phyloP scores from a whole-genome alignment of 2,329 filamentous ascomycete genomes.

The Penicillium sp. region DNA sequence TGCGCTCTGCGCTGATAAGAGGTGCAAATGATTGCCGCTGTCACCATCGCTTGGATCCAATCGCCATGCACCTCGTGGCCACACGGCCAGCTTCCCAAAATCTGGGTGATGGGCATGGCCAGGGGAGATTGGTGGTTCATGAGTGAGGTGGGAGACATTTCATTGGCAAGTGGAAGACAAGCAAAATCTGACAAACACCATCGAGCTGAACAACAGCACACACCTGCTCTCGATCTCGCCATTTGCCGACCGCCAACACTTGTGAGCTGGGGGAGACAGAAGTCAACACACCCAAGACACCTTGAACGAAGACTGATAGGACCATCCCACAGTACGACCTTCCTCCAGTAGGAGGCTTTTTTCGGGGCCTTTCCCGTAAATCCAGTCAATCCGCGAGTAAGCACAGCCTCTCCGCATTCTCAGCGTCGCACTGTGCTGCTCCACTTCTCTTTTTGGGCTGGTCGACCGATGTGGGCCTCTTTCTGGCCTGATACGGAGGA shows the following conservation, averaged over 20 bases:
- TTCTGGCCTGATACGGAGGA: constrained; percentile 8
- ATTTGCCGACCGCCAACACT: not conserved
- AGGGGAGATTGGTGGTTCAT: not conserved
- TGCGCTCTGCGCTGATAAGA: constrained; percentile 24
- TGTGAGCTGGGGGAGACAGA: too few species aligned
- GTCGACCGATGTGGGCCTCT: constrained; percentile 16
- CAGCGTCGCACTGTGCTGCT: constrained; percentile 17
- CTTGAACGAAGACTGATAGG: not conserved
- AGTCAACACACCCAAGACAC: not conserved
- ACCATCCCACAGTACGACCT: not conserved
- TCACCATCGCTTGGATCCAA: constrained; percentile 29
- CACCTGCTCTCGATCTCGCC: not conserved
- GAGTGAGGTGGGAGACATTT: not conserved
- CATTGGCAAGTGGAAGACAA: not conserved
- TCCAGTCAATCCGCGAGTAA: not conserved
- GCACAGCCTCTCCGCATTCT: constrained; percentile 25
- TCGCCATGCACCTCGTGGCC: constrained; percentile 28
- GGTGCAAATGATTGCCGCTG: constrained; percentile 30
- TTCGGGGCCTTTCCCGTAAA: not conserved
- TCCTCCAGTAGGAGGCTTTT: not conserved
- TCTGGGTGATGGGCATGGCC: not conserved
- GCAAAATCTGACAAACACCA: not conserved
- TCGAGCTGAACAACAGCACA: not conserved
- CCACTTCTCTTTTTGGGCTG: constrained; percentile 22
- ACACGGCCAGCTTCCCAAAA: constrained; percentile 16